Evolutionary conservation across 352 stramenopile genomes (phyloP).

Genomic region (Pilasporangium apinafurcum): DNA sequence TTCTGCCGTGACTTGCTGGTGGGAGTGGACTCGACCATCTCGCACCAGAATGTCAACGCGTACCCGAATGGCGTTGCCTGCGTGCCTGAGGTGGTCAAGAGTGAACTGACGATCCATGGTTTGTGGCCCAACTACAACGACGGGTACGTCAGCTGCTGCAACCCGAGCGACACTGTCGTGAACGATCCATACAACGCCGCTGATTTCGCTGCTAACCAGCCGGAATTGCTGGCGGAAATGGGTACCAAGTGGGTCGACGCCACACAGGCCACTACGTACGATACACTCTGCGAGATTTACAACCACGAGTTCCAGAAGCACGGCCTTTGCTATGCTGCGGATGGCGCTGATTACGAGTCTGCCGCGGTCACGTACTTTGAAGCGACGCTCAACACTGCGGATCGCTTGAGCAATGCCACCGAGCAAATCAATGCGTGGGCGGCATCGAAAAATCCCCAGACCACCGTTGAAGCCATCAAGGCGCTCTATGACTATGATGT

Average conservation of each 20-base stretch:
- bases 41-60: slow-evolving; percentile 63
- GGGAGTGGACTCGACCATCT: slow-evolving; percentile 68
- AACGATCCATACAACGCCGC: slow-evolving; percentile 51
- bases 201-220: slow-evolving; percentile 34
- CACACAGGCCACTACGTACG: slow-evolving; percentile 25
- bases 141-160: slow-evolving; percentile 61
- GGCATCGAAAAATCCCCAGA: slow-evolving; percentile 5
- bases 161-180: slow-evolving; percentile 32
- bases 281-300: slow-evolving; percentile 80
- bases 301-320: slow-evolving; percentile 89
- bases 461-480: slow-evolving; percentile 14
- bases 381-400: slow-evolving; percentile 41
- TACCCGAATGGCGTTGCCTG: slow-evolving; percentile 49
- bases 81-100: slow-evolving; percentile 26
- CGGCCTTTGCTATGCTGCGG: slow-evolving; percentile 69
- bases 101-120: slow-evolving; percentile 61
- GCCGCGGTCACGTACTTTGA: slow-evolving; percentile 59
- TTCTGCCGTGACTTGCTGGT: slow-evolving; percentile 72
- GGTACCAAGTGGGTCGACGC: slow-evolving; percentile 51
- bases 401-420: slow-evolving; percentile 23
- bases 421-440: slow-evolving; percentile 51
- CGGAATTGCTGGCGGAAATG: slow-evolving; percentile 42
- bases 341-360: slow-evolving; percentile 38
- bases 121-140: slow-evolving; percentile 72
- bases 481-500: slow-evolving; percentile 1